Base-by-base conservation (phyloP, 2,329 filamentous ascomycete species). In the Alternaria dauci region DNA sequence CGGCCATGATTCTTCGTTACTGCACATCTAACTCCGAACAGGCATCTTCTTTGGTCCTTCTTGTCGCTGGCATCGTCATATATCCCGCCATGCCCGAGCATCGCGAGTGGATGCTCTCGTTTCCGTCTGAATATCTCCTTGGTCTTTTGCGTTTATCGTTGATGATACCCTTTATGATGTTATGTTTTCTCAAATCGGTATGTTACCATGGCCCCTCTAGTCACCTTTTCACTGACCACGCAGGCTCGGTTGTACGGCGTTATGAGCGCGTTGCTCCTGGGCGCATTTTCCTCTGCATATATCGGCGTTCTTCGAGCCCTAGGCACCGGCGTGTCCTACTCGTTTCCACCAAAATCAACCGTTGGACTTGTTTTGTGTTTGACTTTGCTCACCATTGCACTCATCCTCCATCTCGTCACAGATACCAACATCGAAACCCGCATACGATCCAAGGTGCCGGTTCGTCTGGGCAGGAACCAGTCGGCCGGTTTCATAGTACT, bases 91-190 rank as follows among this genome's bases (percentile, higher is more conserved):
- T 76, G 69, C 74, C 75, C 32, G 72, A 77, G 65, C 70, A 77
- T 43, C 75, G 75, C 64, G 61, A 75, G 52, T 76, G 74, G 75
- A 71, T 77, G 63, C 66, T 77, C 52, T 67, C 65, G 5, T 67
- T 72, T 67, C 61, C 73, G 61, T 66, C 70, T 57, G 72, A 75
- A 64, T 76, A 74, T 68, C 61, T 75, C 32, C 68, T 70, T 62
- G 66, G 67, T 68, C 69, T 77, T 69, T 71, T 75, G 62, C 69
- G 71, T 69, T 72, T 77, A 60, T 73, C 71, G 67, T 71, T 77
- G 68, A 73, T 73, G 73, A 76, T 76, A 76, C 73, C 75, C 71
- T 71, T 74, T 70, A 76, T 69, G 69, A 75, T 71, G 58, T 70
- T 75, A 67, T 75, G 72, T 71, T 76, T 77, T 59, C 58, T 77